Evolutionary conservation across 2,329 filamentous ascomycete species (phyloP), one percentile per base, ranked within the genome.

Genomic region (Fusarium succisae): DNA sequence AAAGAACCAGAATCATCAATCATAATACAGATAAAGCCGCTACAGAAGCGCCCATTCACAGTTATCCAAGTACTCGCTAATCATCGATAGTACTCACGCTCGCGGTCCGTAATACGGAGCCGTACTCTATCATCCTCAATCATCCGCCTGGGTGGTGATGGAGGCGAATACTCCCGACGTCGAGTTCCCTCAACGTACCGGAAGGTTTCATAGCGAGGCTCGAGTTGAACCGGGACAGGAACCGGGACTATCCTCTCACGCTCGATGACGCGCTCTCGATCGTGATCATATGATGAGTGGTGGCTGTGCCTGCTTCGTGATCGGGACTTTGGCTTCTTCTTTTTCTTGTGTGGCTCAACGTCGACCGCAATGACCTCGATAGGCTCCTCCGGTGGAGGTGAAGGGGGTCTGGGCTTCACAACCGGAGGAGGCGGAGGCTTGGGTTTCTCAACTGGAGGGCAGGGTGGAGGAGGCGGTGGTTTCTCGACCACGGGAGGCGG

Each of bases 121-220:
- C 79, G 75, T 30, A 74, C 64, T 24, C 64, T 69, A 38, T 79
- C 75, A 26, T 79, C 74, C 67, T 79, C 81, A 26, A 80, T 82
- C 80, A 77, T 81, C 72, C 75, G 82, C 75, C 68, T 76, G 58
- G 74, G 76, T 44, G 78, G 77, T 66, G 78, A 80, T 69, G 83
- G 74, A 51, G 80, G 73, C 48, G 80, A 76, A 28, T 77, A 74
- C 15, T 75, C 44, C 48, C 70, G 73, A 28, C 84, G 80, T 57
- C 84, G 81, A 32, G 86, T 84, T 1, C 85, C 86, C 66, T 89
- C 86, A 55, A 89, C 83, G 73, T 89, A 89, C 12, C 88, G 86
- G 75, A 83, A 89, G 37, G 86, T 86, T 43, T 88, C 87, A 70
- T 85, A 85, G 68, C 79, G 76, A 41, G 82, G 82, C 74, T 82